Evolutionary conservation across 495 filamentous ascomycete species (phyloP).

Genomic region (Amphirosellinia nigrospora): DNA sequence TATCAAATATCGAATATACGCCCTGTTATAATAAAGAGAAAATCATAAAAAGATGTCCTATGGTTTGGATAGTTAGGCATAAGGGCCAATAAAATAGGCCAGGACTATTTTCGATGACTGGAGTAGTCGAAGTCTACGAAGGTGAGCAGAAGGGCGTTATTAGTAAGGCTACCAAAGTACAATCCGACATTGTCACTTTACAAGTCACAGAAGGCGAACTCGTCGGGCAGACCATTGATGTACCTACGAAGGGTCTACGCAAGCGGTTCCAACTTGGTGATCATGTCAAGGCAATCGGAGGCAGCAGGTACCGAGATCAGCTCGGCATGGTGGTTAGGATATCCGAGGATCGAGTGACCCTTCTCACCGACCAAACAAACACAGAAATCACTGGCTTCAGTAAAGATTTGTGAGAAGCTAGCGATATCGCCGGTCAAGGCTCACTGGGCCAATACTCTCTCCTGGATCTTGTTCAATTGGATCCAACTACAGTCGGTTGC

Average conservation of each 20-base stretch:
- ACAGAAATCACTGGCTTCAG: slow-evolving; percentile 97
- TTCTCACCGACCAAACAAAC: slow-evolving; percentile 88
- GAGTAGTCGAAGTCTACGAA: slow-evolving; percentile 92
- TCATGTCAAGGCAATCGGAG: slow-evolving; percentile 97
- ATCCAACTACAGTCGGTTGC: slow-evolving; percentile 88
- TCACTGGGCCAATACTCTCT: slow-evolving; percentile 85
- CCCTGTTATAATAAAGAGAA: no score
- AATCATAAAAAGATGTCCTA: no score
- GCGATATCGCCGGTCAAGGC: slow-evolving; percentile 81
- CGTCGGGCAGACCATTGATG: slow-evolving; percentile 83
- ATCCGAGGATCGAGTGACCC: slow-evolving; percentile 84
- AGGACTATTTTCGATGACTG: slow-evolving; percentile 91
- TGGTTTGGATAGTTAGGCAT: no score
- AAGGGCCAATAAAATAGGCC: no score
- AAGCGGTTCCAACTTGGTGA: slow-evolving; percentile 94
- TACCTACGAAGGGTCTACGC: slow-evolving; percentile 88
- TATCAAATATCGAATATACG: no score
- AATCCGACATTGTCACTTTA: slow-evolving; percentile 89
- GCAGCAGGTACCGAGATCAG: slow-evolving; percentile 90
- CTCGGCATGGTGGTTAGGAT: slow-evolving; percentile 97
- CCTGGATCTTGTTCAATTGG: slow-evolving; percentile 92
- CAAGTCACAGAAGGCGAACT: slow-evolving; percentile 84
- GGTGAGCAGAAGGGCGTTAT: slow-evolving; percentile 93
- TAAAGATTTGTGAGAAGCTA: slow-evolving; percentile 91
- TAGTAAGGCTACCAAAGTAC: slow-evolving; percentile 85